Evolutionary conservation across 352 stramenopile genomes (phyloP), one percentile per base, ranked within the genome.

Genomic region (Elongisporangium prolatum): DNA sequence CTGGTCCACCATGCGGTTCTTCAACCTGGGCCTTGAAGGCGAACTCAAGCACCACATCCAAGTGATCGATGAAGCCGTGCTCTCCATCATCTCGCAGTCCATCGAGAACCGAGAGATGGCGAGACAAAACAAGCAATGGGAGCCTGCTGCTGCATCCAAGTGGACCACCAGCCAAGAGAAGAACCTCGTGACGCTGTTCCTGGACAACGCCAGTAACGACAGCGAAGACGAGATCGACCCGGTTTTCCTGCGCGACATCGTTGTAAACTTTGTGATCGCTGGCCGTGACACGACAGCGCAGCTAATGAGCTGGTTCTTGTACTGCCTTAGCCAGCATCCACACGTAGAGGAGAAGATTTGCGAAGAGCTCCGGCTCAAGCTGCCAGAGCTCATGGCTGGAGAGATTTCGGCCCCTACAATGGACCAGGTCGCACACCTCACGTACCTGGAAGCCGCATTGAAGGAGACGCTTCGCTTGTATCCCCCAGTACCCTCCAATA

Each of bases 241-340:
- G 20, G 67, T 65, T 22, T 79, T 68, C 53, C 50, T 93, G 24
- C 67, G 80, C 11, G 78, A 92, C 59, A 72, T 91, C 44, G 69
- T 91, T 17, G 67, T 93, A 24, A 82, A 79, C 34, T 88, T 93
- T 51, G 64, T 92, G 52, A 80, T 88, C n/a, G 84, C 80, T 48
- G 84, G 84, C 17, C 67, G 83, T 20, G 84, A 93, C 64, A 87
- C 82, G 0, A 90, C 83, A 0, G 65, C 84, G 14, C 65, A 72
- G 52, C 67, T 78, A 10, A 59, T 93, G 4, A 74, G 54, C 16
- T 93, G 84, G 84, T 82, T 89, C 59, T 82, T 92, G 50, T 83
- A 81, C 55, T 60, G 67, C 50, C 59, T 92, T 24, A 72, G 47
- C 49, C 59, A 72, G 22, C 63, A 92, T 48, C 78, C 80, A 6